Percentiles rank a stretch among this genome's conserved stretches.
phyloP scores from a whole-genome alignment of 2,329 filamentous ascomycete genomes.

The Paraphoma chrysanthemicola region DNA sequence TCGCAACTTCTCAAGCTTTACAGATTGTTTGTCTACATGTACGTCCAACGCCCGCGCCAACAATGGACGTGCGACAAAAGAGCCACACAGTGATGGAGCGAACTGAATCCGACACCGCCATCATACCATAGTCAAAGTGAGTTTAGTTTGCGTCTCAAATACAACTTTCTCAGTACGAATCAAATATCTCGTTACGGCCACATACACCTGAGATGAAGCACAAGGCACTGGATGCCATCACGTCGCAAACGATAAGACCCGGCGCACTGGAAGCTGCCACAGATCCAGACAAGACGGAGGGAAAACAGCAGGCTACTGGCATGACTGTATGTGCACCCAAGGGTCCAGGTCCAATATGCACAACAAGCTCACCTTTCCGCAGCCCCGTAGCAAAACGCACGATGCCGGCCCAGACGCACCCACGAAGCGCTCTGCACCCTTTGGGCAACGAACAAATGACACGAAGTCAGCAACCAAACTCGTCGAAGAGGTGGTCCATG shows the following conservation, averaged over 20 bases:
- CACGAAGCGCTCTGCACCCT: background rate
- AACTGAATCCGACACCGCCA: background rate
- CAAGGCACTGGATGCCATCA: conserved; percentile 23
- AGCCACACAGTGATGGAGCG: no score
- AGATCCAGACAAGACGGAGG: background rate
- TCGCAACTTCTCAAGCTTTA: no score
- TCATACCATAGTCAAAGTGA: background rate
- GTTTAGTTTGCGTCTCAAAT: no score
- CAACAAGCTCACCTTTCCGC: background rate
- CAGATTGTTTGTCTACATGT: no score
- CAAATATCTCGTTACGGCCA: no score
- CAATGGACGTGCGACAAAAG: no score
- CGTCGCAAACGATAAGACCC: conserved; percentile 23
- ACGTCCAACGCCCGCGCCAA: no score
- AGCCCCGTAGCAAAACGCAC: background rate
- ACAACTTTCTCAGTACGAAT: no score
- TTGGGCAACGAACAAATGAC: conserved; percentile 14
- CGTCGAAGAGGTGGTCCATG: conserved; percentile 22
- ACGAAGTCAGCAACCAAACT: conserved; percentile 21
- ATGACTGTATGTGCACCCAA: background rate
- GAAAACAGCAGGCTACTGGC: background rate
- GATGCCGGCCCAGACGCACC: background rate
- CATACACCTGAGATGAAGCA: conserved; percentile 13
- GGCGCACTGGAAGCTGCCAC: conserved; percentile 22
- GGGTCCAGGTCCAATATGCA: no score